These are phyloP conservation scores for Quillaja saponaria DNA, from an alignment of 306 rosid species.

Conservation along the genomic window DNA sequence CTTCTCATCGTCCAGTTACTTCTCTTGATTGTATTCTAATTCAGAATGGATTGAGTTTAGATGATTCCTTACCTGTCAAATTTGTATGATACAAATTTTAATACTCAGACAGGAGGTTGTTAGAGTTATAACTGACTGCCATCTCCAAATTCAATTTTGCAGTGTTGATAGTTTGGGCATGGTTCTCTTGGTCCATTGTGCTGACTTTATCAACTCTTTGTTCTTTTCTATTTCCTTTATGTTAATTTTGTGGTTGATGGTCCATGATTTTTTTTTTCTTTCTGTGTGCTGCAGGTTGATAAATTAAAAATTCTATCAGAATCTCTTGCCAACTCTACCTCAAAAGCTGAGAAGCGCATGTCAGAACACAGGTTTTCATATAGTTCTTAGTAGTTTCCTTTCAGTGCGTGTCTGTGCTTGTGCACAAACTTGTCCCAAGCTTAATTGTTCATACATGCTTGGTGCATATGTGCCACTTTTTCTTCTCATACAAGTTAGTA, in stretches of 20 bases:
- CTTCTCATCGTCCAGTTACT: background rate
- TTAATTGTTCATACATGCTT: background rate
- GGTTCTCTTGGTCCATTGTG: background rate
- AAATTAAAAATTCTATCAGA: slow-evolving; percentile 79
- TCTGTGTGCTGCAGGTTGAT: slow-evolving; percentile 66
- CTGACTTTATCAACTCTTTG: slow-evolving; percentile 15
- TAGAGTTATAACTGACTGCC: no score
- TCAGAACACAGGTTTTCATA: slow-evolving; percentile 71
- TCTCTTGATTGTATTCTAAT: background rate
- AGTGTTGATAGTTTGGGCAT: slow-evolving; percentile 1
- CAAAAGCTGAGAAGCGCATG: slow-evolving; percentile 78
- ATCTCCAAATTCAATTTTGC: no score
- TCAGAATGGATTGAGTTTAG: no score
- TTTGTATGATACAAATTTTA: no score
- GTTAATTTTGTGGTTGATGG: slow-evolving; percentile 14
- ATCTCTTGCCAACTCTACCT: slow-evolving; percentile 82
- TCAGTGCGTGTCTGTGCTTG: slow-evolving; percentile 11
- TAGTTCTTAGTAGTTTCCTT: slow-evolving; percentile 5
- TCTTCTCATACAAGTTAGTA: background rate
- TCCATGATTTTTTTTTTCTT: slow-evolving; percentile 30
- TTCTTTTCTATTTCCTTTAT: slow-evolving; percentile 15
- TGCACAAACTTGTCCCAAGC: slow-evolving; percentile 9
- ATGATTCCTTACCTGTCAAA: no score
- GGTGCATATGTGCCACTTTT: slow-evolving; percentile 8
- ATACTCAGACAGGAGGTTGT: no score